These are phyloP conservation scores for Trametes sanguinea DNA, from an alignment of 768 basidiomycete species.

Conservation along the genomic window DNA sequence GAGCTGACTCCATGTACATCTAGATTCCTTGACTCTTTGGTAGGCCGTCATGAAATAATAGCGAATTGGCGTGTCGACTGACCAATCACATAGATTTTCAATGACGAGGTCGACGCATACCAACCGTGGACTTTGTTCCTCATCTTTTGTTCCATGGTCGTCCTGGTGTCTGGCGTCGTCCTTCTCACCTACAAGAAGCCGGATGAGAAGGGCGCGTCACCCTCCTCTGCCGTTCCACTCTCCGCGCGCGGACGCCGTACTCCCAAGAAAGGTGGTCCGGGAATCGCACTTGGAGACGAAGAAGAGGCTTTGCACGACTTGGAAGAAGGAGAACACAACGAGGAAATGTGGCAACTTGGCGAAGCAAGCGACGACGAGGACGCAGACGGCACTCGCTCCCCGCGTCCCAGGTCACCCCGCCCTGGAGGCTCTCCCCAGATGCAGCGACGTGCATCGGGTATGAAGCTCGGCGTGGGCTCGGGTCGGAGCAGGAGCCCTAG, in stretches of 20 bases:
- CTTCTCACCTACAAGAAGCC: constrained; percentile 92
- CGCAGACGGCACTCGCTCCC: constrained; percentile 40
- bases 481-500: constrained; percentile 6
- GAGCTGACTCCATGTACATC: neutral
- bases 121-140: constrained; percentile 86
- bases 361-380: constrained; percentile 72
- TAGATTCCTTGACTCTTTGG: constrained; percentile 63
- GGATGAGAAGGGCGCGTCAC: constrained; percentile 44
- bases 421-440: constrained; percentile 6
- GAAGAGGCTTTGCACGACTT: constrained; percentile 36
- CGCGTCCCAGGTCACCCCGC: constrained; percentile 28
- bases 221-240: constrained; percentile 36
- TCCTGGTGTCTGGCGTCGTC: constrained; percentile 91
- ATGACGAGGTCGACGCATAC: constrained; percentile 84
- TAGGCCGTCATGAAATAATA: constrained; percentile 16
- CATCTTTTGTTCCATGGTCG: constrained; percentile 81
- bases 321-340: constrained; percentile 41
- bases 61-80: neutral
- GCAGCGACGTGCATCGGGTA: constrained; percentile 8
- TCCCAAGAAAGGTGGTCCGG: constrained; percentile 28
- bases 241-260: constrained; percentile 30
- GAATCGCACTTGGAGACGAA: constrained; percentile 40
- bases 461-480: constrained; percentile 10
- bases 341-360: constrained; percentile 70
- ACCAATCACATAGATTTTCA: constrained; percentile 58